A percentile compares a stretch with the other conserved stretches of the same genome.
Conservation (phyloP, 2,329 filamentous ascomycete genomes). For the Neonectria faginata region DNA sequence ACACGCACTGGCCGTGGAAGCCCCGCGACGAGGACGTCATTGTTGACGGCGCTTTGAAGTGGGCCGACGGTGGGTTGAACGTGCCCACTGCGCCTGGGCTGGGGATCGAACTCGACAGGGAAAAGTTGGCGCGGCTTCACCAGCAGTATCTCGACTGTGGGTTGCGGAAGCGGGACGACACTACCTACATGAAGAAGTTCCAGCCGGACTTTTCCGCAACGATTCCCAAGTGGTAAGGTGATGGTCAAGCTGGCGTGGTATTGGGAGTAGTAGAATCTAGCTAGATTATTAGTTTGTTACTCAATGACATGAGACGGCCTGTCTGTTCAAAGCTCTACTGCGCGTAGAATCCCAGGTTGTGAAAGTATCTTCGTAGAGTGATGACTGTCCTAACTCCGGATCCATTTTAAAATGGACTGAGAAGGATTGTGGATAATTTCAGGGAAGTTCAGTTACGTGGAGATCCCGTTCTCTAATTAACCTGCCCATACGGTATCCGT, state of each 20-base stretch:
- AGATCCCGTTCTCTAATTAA: not conserved
- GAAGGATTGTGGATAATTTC: not conserved
- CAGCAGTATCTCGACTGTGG: constrained; percentile 54
- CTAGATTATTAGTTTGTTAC: not conserved
- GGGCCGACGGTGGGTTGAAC: constrained; percentile 51
- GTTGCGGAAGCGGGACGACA: constrained; percentile 52
- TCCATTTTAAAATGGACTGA: not conserved
- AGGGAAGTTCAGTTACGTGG: not conserved
- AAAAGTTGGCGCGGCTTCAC: constrained; percentile 51
- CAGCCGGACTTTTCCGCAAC: constrained; percentile 50
- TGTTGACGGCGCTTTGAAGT: constrained; percentile 51
- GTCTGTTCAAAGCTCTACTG: not conserved
- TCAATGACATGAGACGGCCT: not conserved
- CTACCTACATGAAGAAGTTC: constrained; percentile 52
- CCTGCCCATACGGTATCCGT: too few relatives aligned
- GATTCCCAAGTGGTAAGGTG: constrained; percentile 49
- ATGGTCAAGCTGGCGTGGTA: not conserved
- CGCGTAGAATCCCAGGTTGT: not conserved
- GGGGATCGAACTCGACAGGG: constrained; percentile 53
- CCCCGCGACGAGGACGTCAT: constrained; percentile 56
- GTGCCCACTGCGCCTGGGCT: constrained; percentile 52
- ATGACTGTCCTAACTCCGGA: not conserved
- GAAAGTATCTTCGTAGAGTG: not conserved
- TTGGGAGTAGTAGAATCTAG: not conserved
- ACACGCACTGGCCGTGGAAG: constrained; percentile 60